Percentiles rank a stretch among this genome's conserved stretches.
phyloP scores from a whole-genome alignment of 495 filamentous ascomycete species.

The Rhizodiscina lignyota region DNA sequence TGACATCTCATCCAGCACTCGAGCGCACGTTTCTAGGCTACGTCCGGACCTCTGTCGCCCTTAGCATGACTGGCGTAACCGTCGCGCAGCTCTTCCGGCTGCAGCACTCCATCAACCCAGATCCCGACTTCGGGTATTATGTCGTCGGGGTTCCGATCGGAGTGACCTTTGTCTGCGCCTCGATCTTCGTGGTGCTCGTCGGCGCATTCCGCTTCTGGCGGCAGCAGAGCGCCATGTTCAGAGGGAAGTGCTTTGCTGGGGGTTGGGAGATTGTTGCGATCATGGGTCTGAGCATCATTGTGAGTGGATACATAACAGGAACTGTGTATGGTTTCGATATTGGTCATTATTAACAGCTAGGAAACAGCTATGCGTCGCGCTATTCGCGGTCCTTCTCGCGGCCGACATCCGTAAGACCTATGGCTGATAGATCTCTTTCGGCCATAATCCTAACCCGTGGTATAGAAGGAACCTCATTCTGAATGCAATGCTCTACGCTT shows the following conservation, averaged over 20 bases:
- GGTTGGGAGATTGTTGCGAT: constrained; percentile 52
- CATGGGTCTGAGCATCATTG: constrained; percentile 28
- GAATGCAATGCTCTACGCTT: no score
- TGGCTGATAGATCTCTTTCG: no score
- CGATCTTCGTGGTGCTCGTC: constrained; percentile 37
- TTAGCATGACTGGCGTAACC: constrained; percentile 50
- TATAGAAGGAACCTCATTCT: no score
- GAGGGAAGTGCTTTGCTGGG: constrained; percentile 46
- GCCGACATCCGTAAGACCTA: no score
- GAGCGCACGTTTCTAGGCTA: constrained; percentile 70
- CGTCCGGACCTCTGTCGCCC: constrained; percentile 50
- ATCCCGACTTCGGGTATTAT: constrained; percentile 37
- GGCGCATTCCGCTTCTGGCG: constrained; percentile 53
- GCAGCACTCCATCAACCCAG: constrained; percentile 29
- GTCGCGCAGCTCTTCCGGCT: constrained; percentile 57
- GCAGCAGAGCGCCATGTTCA: constrained; percentile 47
- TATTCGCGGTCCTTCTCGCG: no score
- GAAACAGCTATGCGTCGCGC: no score
- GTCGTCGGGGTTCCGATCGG: constrained; percentile 50
- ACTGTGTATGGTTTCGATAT: background rate
- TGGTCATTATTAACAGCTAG: no score
- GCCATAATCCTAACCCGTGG: no score
- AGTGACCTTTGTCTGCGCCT: constrained; percentile 36
- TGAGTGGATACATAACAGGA: constrained; percentile 21
- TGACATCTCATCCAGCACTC: constrained; percentile 35